These are phyloP conservation scores for Phragmites australis DNA, from an alignment of 176 grass and related monocot species.

Conservation along the genomic window DNA sequence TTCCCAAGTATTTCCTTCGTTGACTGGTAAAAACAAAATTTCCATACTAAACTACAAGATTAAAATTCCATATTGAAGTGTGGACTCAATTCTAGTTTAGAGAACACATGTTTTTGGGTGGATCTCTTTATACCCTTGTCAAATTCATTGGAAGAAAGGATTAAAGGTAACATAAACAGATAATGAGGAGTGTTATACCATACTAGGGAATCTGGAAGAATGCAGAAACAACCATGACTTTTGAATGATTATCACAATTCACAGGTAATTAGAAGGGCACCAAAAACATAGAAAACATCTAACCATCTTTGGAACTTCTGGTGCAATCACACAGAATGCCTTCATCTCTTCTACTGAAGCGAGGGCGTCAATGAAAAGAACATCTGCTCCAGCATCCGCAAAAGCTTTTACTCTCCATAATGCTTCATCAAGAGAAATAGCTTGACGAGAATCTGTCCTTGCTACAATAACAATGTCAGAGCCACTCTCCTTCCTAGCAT, in stretches of 20 bases:
- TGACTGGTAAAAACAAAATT: neutral
- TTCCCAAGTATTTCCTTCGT: neutral
- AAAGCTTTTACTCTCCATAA: constrained; percentile 87
- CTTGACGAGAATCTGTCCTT: constrained; percentile 82
- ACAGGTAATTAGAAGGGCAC: constrained; percentile 1
- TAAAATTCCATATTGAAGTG: neutral
- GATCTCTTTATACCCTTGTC: neutral
- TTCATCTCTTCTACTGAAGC: constrained; percentile 94
- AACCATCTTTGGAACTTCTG: constrained; percentile 95
- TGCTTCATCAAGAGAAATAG: constrained; percentile 82
- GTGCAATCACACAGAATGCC: constrained; percentile 67
- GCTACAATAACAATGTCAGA: constrained; percentile 97
- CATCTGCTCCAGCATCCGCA: constrained; percentile 93
- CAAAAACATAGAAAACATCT: constrained; percentile 13
- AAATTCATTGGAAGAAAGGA: constrained; percentile 5
- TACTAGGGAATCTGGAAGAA: neutral
- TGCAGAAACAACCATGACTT: neutral
- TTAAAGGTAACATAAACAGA: constrained; percentile 2
- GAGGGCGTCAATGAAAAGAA: constrained; percentile 88
- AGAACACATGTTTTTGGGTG: neutral
- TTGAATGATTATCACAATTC: constrained; percentile 12
- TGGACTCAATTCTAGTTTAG: neutral
- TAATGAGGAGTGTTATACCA: neutral
- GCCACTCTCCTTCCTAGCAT: constrained; percentile 77
- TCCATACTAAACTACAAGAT: neutral